These are phyloP conservation scores for Aegilops longissima DNA, from an alignment of 176 grass and related monocot genomes.

Conservation along the genomic window DNA sequence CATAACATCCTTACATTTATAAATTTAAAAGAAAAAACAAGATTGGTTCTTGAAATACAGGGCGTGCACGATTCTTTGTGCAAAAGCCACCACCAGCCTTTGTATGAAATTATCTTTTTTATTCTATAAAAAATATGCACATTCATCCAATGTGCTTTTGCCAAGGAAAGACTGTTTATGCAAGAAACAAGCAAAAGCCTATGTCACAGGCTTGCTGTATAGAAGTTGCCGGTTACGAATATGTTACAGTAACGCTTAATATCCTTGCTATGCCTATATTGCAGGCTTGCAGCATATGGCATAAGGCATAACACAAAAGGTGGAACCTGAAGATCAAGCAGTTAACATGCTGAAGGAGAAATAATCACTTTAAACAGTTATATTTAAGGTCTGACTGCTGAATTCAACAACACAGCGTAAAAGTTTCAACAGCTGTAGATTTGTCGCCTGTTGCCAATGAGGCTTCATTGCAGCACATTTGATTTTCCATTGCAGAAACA, in stretches of 20 bases:
- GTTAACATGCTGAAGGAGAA: not conserved
- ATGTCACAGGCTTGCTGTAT: not conserved
- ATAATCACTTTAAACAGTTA: not conserved
- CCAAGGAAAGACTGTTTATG: not conserved
- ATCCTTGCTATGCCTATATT: not conserved
- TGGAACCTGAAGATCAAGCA: not conserved
- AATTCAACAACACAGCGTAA: not conserved
- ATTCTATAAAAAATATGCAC: not conserved
- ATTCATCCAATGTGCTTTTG: not conserved
- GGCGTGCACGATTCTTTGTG: not conserved
- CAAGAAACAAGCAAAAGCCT: not conserved
- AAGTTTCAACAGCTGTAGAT: not conserved
- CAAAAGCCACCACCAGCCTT: not conserved
- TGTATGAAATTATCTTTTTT: not conserved
- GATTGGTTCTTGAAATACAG: not conserved
- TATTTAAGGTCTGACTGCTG: not conserved
- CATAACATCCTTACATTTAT: not conserved
- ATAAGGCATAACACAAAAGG: not conserved
- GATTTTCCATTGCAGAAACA: not conserved
- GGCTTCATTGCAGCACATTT: conserved; percentile 1
- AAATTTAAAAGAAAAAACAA: not conserved
- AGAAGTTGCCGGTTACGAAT: not conserved
- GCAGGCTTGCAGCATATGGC: not conserved
- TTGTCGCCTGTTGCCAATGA: not conserved
- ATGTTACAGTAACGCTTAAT: not conserved